Evolutionary conservation across 345 rosid genomes (phyloP), one percentile per base, ranked within the genome.

Genomic region (Lepidium africanum): DNA sequence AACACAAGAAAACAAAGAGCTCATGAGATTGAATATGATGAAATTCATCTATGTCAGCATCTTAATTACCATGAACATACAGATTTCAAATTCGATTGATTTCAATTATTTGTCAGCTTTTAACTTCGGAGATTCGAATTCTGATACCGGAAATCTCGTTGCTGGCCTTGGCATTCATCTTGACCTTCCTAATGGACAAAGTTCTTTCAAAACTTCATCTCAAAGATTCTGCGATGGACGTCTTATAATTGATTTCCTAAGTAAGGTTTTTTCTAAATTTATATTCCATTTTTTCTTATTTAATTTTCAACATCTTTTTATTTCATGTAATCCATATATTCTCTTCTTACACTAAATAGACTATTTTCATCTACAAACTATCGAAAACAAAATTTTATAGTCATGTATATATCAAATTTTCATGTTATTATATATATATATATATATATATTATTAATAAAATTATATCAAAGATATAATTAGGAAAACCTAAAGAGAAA

Each of bases 91-190:
- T 14, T 74, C 91, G 0, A 10, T 72, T 10, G 76, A 80, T 33
- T 81, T 82, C 73, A 60, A 82, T 4, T 84, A 79, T 63, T 67
- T 81, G 1, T 64, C 87, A 3, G 84, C 78, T 51, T 86, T 86
- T 80, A 84, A 82, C 75, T 90, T 87, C 17, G 92, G 97, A 43
- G 95, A 86, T 63, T 87, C 95, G 1, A 88, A 83, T 63, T 86
- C 92, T 0, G 97, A 90, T 72, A 88, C 90, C 0, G 87, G 95
- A 6, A 81, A 80, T 38, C 73, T 73, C 9, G 67, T 59, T 10
- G 89, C 92, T 30, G 89, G 79, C 10, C 74, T 76, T 4, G 92
- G 89, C 52, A 9, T 77, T 70, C 69, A 10, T 48, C 71, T 85
- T 23, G 77, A 69, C 11, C 79, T 68, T 41, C 87, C 92, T 7